phyloP scores from a whole-genome alignment of 306 rosid species.

The Trifolium pratense region DNA sequence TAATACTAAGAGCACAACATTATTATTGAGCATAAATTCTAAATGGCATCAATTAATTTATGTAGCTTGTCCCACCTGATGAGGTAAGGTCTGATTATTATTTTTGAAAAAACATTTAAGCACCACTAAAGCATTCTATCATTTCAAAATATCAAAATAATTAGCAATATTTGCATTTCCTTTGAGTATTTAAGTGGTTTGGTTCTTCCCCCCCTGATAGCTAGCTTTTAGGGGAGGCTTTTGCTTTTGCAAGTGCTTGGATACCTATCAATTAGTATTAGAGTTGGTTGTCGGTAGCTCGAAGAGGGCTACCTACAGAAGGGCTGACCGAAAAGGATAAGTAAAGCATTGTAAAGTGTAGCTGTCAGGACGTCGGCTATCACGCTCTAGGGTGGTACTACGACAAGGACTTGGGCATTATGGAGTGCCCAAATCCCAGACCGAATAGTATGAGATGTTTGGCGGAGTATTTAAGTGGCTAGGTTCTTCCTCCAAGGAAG shows the following conservation, averaged over 20 bases:
- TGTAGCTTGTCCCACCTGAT: slow-evolving; percentile 4
- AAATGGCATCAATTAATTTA: slow-evolving; percentile 14
- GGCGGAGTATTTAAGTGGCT: slow-evolving; percentile 17
- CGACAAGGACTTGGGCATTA: not conserved
- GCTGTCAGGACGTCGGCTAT: not conserved
- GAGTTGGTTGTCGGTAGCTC: no score
- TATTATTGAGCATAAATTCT: not conserved
- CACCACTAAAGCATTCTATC: slow-evolving; percentile 12
- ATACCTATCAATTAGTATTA: no score
- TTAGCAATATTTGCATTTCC: slow-evolving; percentile 1
- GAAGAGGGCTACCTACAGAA: no score
- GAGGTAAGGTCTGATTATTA: slow-evolving; percentile 13
- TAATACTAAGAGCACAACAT: slow-evolving; percentile 24
- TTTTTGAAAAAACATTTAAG: slow-evolving; percentile 10
- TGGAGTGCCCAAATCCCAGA: slow-evolving; percentile 5
- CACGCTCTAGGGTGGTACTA: not conserved
- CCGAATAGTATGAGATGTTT: slow-evolving; percentile 8
- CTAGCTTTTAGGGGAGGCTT: no score
- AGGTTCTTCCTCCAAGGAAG: not conserved
- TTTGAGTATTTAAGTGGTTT: not conserved
- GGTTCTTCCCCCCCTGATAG: no score
- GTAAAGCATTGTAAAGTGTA: not conserved
- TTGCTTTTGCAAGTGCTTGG: no score
- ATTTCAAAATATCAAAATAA: slow-evolving; percentile 31
- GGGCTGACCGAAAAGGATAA: no score